Evolutionary conservation across 1,284 basidiomycete species (phyloP).

Genomic region (Termitomyces sp.): DNA sequence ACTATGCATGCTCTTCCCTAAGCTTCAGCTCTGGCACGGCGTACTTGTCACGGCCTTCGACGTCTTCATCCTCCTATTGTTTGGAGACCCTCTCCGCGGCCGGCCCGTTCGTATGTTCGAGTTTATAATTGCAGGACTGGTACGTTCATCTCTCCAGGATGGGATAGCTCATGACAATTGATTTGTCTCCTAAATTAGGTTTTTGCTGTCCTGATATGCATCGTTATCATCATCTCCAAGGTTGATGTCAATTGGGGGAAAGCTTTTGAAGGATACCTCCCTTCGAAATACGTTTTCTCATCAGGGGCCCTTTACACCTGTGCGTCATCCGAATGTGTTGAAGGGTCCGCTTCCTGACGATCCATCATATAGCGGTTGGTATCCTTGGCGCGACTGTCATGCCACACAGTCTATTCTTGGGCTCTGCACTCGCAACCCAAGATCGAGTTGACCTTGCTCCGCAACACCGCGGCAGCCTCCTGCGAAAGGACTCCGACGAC

Average conservation of each 20-base stretch:
- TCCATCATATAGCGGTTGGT: slow-evolving; percentile 56
- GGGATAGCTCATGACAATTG: neutral
- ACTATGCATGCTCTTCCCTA: slow-evolving; percentile 78
- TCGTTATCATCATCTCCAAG: slow-evolving; percentile 75
- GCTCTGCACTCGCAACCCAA: slow-evolving; percentile 80
- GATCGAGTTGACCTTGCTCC: slow-evolving; percentile 47
- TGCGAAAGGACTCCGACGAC: slow-evolving; percentile 2
- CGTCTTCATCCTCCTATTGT: slow-evolving; percentile 70
- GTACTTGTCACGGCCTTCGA: slow-evolving; percentile 83
- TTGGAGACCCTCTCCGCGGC: slow-evolving; percentile 56
- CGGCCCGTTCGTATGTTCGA: slow-evolving; percentile 73
- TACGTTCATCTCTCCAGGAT: slow-evolving; percentile 23
- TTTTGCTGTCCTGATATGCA: slow-evolving; percentile 75
- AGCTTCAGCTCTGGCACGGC: slow-evolving; percentile 73
- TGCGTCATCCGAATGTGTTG: slow-evolving; percentile 25
- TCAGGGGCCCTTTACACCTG: slow-evolving; percentile 76
- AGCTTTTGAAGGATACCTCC: slow-evolving; percentile 85
- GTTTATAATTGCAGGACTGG: slow-evolving; percentile 62
- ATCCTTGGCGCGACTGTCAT: slow-evolving; percentile 82
- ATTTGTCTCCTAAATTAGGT: slow-evolving; percentile 45
- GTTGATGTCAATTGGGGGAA: slow-evolving; percentile 72
- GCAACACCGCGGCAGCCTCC: neutral
- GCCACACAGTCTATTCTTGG: slow-evolving; percentile 91
- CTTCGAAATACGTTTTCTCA: slow-evolving; percentile 62
- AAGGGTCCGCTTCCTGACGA: slow-evolving; percentile 1